Evolutionary conservation across 768 basidiomycete genomes (phyloP).

Genomic region (Dictyophora rubrovolvata): DNA sequence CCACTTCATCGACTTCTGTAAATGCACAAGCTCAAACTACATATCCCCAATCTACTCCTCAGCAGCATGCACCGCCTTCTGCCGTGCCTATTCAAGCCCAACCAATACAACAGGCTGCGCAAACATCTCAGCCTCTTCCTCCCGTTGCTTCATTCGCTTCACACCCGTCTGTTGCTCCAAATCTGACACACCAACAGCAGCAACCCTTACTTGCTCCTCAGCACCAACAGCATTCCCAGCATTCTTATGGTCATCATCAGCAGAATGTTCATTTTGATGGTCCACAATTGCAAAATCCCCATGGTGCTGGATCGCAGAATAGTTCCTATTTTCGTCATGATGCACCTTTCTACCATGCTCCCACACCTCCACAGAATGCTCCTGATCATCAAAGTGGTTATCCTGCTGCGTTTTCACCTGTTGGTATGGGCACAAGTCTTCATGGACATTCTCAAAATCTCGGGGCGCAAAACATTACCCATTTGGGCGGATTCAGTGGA

Average conservation of each 20-base stretch:
- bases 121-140: constrained; percentile 19
- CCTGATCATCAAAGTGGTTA: constrained; percentile 34
- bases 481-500: constrained; percentile 44
- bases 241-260: constrained; percentile 27
- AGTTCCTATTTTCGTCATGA: constrained; percentile 67
- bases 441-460: constrained; percentile 32
- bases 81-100: constrained; percentile 11
- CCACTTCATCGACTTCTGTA: constrained; percentile 22
- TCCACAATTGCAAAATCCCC: constrained; percentile 29
- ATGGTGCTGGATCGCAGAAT: constrained; percentile 21
- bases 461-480: constrained; percentile 48
- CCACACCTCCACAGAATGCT: constrained; percentile 63
- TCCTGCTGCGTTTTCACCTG: constrained; percentile 26
- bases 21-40: constrained; percentile 10
- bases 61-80: constrained; percentile 9
- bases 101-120: constrained; percentile 24
- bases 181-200: constrained; percentile 19
- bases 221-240: constrained; percentile 23
- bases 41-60: constrained; percentile 16
- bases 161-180: not conserved
- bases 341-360: constrained; percentile 58
- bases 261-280: constrained; percentile 19
- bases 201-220: constrained; percentile 31
- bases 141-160: constrained; percentile 11
- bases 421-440: constrained; percentile 44